A percentile compares a stretch with the other conserved stretches of the same genome.
phyloP scores from a whole-genome alignment of 225 moss, liverwort and hornwort species.

The Straminergon stramineum region DNA sequence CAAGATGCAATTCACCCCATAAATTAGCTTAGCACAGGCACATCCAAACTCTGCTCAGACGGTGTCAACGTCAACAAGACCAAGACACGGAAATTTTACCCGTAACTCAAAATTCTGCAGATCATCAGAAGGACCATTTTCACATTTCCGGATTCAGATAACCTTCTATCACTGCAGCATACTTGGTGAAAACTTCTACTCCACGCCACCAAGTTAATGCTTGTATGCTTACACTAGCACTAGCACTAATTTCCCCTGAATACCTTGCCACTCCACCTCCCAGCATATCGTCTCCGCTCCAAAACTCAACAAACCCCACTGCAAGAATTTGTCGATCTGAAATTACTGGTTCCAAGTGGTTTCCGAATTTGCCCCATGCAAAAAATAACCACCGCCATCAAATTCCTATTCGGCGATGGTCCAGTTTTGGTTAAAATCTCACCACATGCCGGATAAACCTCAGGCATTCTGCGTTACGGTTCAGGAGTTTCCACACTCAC shows the following conservation, averaged over 20 bases:
- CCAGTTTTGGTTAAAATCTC: neutral
- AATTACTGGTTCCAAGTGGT: neutral
- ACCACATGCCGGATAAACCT: neutral
- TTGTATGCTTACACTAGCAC: neutral
- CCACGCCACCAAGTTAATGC: neutral
- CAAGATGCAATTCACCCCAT: neutral
- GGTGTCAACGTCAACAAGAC: neutral
- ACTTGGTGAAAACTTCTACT: neutral
- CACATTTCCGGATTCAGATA: neutral
- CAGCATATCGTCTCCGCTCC: neutral
- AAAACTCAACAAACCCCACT: neutral
- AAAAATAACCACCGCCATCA: neutral
- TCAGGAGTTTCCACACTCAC: neutral
- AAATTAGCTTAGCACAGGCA: neutral
- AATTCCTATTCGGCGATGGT: neutral
- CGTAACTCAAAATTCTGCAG: constrained; percentile 19
- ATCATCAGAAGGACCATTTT: constrained; percentile 27
- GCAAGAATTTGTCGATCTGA: neutral
- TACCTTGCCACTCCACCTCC: neutral
- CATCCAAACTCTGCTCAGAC: neutral
- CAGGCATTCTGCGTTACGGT: neutral
- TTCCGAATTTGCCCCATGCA: neutral
- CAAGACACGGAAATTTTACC: neutral
- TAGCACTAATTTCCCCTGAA: neutral
- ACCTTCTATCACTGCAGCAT: constrained; percentile 30